Base-by-base conservation (phyloP, 73 alveolate genomes). In the Paramecium primaurelia region DNA sequence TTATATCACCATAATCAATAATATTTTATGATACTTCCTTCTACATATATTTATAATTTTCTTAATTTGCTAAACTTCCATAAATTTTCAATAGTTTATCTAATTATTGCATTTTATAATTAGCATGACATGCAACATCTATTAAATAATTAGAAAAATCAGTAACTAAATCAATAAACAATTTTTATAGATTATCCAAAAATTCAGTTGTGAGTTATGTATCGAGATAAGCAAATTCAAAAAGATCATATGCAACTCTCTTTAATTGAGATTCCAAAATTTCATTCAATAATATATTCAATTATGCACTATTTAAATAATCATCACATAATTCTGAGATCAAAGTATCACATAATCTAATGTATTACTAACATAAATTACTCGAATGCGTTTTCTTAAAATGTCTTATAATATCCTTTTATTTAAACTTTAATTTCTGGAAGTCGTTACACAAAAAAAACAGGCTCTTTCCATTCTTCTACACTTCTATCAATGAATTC, bases 361-460 rank as follows among this genome's bases (percentile, higher is more conserved):
- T 20, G 0, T 6, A 42, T 45, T 2, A 80, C 12, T 20, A 40
- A 25, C 34, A 45, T 16, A 20, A n/a, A 45, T 44, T 80, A 80
- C 91, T 80, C 91, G 45, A 80, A 42, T 32, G 58, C 91, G n/a
- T 80, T 80, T 8, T 80, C 91, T 11, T 80, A 49, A n/a, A 80
- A 38, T n/a, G 49, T 80, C 75, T 26, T 20, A 45, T 80, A 80
- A 26, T 26, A 80, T 22, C 20, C 77, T 44, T 44, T 37, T 11
- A 73, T 16, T 73, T 36, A 73, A 30, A 30, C 59, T n/a, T 73
- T 38, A n/a, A 40, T 44, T 12, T 73, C 87, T 14, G 34, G 30
- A 4, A 37, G 22, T 73, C 87, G 38, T 73, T 37, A 36, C 3
- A 37, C 58, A 12, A 73, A 73, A 38, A 37, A 73, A 14, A 6